Base-by-base conservation (phyloP, 1,284 basidiomycete genomes). In the Trichosporon ovoides region DNA sequence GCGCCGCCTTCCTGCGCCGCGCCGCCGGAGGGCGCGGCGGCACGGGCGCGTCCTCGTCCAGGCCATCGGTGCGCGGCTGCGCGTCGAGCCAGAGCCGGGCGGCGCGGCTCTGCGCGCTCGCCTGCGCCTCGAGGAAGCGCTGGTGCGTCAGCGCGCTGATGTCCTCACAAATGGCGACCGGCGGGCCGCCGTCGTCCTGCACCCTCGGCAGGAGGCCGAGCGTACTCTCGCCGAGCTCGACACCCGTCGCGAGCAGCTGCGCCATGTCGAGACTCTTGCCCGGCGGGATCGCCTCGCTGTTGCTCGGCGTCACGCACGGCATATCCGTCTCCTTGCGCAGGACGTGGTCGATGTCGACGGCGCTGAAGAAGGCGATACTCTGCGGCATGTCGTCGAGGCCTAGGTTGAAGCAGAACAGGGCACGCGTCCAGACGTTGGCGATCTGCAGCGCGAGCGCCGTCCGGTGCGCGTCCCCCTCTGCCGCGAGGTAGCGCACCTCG, bases 351-450 rank as follows among this genome's bases (percentile, higher is more conserved):
- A 98, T 81, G 71, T 98, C 96, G 38, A 98, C 94, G 0, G 91
- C 90, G 1, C 93, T 96, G 80, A 99, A 98, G 80, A 97, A 98
- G 0, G 93, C 92, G 13, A 93, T 86, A 22, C 89, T 87, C 72
- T 96, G 91, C 0, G 95, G 96, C 16, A 98, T 81, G 72, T 98
- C 90, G 71, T 93, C 91, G 85, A 98, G 92, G 13, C 95, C 92
- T 19, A 98, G 82, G 72, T 86, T 90, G 77, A 86, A 94, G 3
- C 93, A 89, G 76, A 98, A 98, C 74, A 96, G 77, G 55, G 87
- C 85, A 13, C 95, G 83, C 3, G 94, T 98, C 95, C 95, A 98
- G 4, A 97, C 78, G 74, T 98, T 98, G 38, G 92, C 90, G 53
- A 98, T 85, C 77, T 98, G 95, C 46, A 99, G 77, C 0, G 96